Conservation (phyloP, 345 rosid genomes). For the Eucalyptus virginea region DNA sequence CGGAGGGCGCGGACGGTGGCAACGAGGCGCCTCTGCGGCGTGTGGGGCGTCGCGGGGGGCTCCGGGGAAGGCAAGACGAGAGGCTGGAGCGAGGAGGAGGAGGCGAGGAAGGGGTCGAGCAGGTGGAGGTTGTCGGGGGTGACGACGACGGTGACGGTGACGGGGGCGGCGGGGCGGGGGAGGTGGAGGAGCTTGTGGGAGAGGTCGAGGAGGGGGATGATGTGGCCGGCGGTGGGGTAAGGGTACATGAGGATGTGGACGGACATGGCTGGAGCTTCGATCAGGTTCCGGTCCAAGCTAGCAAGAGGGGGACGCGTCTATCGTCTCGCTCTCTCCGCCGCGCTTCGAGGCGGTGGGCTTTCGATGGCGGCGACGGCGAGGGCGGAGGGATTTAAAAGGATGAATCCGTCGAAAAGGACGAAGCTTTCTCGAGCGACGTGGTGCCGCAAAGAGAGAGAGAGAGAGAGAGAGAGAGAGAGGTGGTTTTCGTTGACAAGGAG, state of each 20-base stretch:
- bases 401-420: not conserved
- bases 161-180: not conserved
- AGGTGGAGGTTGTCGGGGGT: slow-evolving; percentile 4
- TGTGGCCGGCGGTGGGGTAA: slow-evolving; percentile 69
- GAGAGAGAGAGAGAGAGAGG: not conserved
- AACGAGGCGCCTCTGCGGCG: slow-evolving; percentile 5
- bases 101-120: slow-evolving; percentile 30
- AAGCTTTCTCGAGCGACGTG: not conserved
- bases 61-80: slow-evolving; percentile 37
- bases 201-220: slow-evolving; percentile 39
- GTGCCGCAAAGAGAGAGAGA: not conserved
- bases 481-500: not conserved
- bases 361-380: not conserved
- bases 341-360: not conserved
- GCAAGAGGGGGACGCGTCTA: fast-evolving
- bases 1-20: slow-evolving; percentile 29
- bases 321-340: not conserved
- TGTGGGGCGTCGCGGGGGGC: slow-evolving; percentile 25
- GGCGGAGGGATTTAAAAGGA: not conserved
- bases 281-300: not conserved
- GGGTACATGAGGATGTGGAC: slow-evolving; percentile 50
- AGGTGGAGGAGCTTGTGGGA: slow-evolving; percentile 5
- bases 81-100: slow-evolving; percentile 35
- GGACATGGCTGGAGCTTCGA: not conserved
- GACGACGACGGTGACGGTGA: not conserved